Conservation (phyloP, 1,139 yeast genomes). For the Pichia sp. region DNA sequence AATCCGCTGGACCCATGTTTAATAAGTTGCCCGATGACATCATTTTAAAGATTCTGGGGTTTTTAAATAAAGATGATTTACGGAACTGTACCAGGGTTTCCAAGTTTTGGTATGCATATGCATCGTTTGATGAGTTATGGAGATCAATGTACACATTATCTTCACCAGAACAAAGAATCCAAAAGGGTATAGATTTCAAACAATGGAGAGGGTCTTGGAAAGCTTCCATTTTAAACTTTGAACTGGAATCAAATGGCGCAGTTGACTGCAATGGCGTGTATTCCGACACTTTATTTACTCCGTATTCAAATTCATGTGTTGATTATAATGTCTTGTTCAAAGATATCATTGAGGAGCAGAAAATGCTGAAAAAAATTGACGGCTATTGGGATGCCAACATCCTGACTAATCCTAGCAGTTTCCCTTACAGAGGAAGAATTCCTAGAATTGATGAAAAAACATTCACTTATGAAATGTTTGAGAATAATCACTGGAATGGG, state of each 20-base stretch:
- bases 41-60: conserved; percentile 37
- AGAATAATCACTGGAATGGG: conserved; percentile 32
- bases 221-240: conserved; percentile 38
- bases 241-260: conserved; percentile 10
- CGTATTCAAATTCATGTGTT: conserved; percentile 70
- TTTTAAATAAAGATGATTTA: conserved; percentile 36
- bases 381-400: conserved; percentile 12
- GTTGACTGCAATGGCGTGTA: conserved; percentile 35
- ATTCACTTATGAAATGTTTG: conserved; percentile 39
- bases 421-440: conserved; percentile 27
- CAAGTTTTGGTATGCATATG: conserved; percentile 59
- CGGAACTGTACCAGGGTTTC: conserved; percentile 49
- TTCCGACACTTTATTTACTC: conserved; percentile 65
- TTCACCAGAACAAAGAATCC: not conserved
- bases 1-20: conserved; percentile 44
- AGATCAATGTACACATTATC: conserved; percentile 41
- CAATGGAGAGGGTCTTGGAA: conserved; percentile 81
- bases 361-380: conserved; percentile 11
- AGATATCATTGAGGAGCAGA: conserved; percentile 42
- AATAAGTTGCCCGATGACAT: conserved; percentile 51
- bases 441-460: conserved; percentile 37
- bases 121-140: conserved; percentile 76
- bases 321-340: conserved; percentile 44
- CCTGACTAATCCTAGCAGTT: conserved; percentile 12
- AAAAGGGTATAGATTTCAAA: conserved; percentile 7